phyloP scores from a whole-genome alignment of 208 protist species.

The Trypanosoma melophagium region DNA sequence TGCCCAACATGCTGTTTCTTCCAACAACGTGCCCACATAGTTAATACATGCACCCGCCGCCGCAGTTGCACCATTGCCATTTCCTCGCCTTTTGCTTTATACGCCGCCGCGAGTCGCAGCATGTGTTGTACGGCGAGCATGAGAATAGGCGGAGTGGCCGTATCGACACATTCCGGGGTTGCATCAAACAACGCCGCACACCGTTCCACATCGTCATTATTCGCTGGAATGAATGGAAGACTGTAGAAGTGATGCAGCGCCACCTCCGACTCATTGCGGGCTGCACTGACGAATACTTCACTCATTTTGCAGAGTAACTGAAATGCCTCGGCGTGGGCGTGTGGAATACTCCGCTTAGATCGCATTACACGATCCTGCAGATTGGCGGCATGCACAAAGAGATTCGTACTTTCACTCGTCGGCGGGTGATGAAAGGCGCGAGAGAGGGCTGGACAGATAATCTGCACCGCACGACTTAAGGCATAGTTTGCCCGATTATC shows the following conservation, averaged over 20 bases:
- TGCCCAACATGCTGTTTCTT: slow-evolving; percentile 26
- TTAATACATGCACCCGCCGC: slow-evolving; percentile 50
- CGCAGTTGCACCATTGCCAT: slow-evolving; percentile 22
- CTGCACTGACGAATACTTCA: slow-evolving; percentile 45
- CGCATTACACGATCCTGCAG: slow-evolving; percentile 34
- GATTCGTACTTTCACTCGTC: slow-evolving; percentile 33
- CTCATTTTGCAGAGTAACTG: slow-evolving; percentile 54
- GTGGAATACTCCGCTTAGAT: slow-evolving; percentile 9
- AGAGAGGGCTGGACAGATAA: slow-evolving; percentile 55
- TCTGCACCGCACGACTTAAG: slow-evolving; percentile 54
- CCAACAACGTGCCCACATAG: slow-evolving; percentile 59
- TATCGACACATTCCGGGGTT: slow-evolving; percentile 25
- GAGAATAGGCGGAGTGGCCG: slow-evolving; percentile 37
- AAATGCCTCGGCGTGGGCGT: slow-evolving; percentile 19
- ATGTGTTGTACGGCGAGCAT: slow-evolving; percentile 33
- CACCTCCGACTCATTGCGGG: slow-evolving; percentile 37
- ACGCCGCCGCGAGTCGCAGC: slow-evolving; percentile 25
- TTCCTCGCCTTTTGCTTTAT: slow-evolving; percentile 11
- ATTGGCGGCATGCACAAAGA: slow-evolving; percentile 43
- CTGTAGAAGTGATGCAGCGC: slow-evolving; percentile 46
- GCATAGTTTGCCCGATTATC: slow-evolving; percentile 28
- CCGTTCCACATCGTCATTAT: slow-evolving; percentile 20
- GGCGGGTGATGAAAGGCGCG: slow-evolving; percentile 61
- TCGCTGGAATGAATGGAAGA: slow-evolving; percentile 61
- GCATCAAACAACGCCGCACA: slow-evolving; percentile 33